Conservation (phyloP, 257 asterid genomes). For the Cruciata laevipes region DNA sequence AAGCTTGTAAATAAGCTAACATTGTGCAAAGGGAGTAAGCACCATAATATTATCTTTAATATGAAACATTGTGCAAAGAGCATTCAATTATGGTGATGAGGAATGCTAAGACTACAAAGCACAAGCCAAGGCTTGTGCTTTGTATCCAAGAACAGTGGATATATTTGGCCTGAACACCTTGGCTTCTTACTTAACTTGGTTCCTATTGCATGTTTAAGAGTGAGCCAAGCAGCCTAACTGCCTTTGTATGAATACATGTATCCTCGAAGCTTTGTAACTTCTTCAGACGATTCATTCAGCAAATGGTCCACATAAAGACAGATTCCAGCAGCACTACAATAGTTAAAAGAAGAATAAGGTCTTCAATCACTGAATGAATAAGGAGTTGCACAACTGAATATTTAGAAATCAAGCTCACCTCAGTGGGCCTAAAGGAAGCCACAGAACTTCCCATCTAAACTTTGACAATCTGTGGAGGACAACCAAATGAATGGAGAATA, state of each 20-base stretch:
- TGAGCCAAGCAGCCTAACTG: slow-evolving; percentile 24
- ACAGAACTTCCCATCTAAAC: slow-evolving; percentile 78
- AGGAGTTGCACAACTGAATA: neutral
- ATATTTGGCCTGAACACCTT: too few relatives aligned
- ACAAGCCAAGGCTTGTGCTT: too few relatives aligned
- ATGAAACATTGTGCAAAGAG: too few relatives aligned
- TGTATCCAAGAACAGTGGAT: too few relatives aligned
- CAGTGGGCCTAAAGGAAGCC: slow-evolving; percentile 85
- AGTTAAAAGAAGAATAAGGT: slow-evolving; percentile 8
- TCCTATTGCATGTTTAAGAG: neutral
- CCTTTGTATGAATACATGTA: slow-evolving; percentile 84
- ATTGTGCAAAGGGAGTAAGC: too few relatives aligned
- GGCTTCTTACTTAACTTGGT: too few relatives aligned
- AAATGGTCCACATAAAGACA: slow-evolving; percentile 75
- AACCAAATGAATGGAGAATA: slow-evolving; percentile 6
- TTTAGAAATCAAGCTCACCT: slow-evolving; percentile 34
- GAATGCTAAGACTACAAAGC: too few relatives aligned
- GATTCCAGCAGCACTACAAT: slow-evolving; percentile 55
- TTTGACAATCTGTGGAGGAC: slow-evolving; percentile 60
- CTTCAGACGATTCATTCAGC: slow-evolving; percentile 67
- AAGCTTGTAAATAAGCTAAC: too few relatives aligned
- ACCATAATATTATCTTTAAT: too few relatives aligned
- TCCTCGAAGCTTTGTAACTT: slow-evolving; percentile 75
- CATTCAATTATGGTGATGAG: too few relatives aligned
- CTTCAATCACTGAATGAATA: slow-evolving; percentile 16